phyloP scores from a whole-genome alignment of 2,329 filamentous ascomycete species.

The Exophiala sp. region DNA sequence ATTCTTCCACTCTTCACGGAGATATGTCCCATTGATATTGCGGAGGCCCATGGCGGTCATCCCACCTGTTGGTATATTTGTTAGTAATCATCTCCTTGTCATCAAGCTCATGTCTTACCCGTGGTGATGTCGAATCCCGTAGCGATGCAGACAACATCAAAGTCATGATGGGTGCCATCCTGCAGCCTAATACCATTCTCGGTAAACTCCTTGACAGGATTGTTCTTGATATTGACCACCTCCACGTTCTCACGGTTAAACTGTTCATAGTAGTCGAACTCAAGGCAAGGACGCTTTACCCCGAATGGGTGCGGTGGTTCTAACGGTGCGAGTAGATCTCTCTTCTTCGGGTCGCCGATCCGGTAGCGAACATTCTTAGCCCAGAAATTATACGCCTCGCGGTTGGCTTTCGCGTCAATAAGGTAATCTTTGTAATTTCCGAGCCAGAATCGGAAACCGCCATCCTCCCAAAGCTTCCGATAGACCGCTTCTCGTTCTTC shows the following conservation, averaged over 20 bases:
- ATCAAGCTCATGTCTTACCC: no score
- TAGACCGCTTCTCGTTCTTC: constrained; percentile 41
- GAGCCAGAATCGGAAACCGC: constrained; percentile 52
- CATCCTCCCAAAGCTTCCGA: constrained; percentile 45
- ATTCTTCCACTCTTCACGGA: constrained; percentile 37
- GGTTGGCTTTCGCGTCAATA: constrained; percentile 45
- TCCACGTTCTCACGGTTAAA: constrained; percentile 45
- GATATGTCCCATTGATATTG: constrained; percentile 34
- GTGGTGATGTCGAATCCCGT: constrained; percentile 44
- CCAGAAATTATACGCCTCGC: constrained; percentile 52
- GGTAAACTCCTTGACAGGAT: constrained; percentile 39
- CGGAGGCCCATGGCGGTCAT: constrained; percentile 40
- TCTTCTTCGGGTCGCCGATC: constrained; percentile 46
- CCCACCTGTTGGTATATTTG: no score
- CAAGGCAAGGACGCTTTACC: constrained; percentile 46
- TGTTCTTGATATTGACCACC: constrained; percentile 42
- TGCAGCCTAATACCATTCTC: constrained; percentile 39
- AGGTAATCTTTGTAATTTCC: constrained; percentile 46
- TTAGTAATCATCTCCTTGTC: no score
- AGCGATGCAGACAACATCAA: constrained; percentile 40
- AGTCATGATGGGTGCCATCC: constrained; percentile 36
- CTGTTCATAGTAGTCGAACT: constrained; percentile 48
- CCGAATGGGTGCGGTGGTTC: constrained; percentile 53
- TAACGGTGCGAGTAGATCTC: constrained; percentile 49
- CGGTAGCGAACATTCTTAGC: constrained; percentile 47